Conservation (phyloP, 2,329 filamentous ascomycete species). For the Triangularia setosa region DNA sequence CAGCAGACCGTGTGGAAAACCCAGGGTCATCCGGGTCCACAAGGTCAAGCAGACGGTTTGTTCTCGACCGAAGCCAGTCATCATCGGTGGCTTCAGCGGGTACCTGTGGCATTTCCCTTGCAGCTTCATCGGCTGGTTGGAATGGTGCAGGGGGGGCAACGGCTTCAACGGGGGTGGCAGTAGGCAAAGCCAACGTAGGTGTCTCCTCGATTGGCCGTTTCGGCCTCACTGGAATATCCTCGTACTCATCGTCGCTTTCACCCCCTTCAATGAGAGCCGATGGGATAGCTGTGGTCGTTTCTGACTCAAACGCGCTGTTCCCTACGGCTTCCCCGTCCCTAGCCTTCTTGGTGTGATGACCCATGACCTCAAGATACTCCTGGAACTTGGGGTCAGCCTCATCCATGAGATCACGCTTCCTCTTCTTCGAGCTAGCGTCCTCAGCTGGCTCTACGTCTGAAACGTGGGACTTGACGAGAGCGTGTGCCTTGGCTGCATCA, state of each 20-base stretch:
- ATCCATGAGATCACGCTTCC: slow-evolving; percentile 58
- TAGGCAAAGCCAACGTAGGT: slow-evolving; percentile 8
- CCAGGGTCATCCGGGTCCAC: slow-evolving; percentile 66
- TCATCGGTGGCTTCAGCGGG: slow-evolving; percentile 60
- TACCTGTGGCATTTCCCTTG: slow-evolving; percentile 14
- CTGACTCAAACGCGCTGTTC: not conserved
- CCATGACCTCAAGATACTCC: slow-evolving; percentile 81
- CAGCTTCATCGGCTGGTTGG: slow-evolving; percentile 16
- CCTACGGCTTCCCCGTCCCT: slow-evolving; percentile 41
- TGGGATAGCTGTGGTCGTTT: slow-evolving; percentile 1
- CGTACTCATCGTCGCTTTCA: slow-evolving; percentile 73
- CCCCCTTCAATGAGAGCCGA: slow-evolving; percentile 37
- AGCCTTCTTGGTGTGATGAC: slow-evolving; percentile 60
- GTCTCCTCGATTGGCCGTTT: slow-evolving; percentile 41
- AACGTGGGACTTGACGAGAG: slow-evolving; percentile 2
- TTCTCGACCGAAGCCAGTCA: slow-evolving; percentile 89
- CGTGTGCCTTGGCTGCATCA: slow-evolving; percentile 8
- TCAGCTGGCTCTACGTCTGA: slow-evolving; percentile 14
- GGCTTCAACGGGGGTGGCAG: slow-evolving; percentile 2
- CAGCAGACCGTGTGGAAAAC: slow-evolving; percentile 23
- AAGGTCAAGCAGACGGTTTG: slow-evolving; percentile 79
- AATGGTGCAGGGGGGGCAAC: slow-evolving; percentile 12
- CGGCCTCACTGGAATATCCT: slow-evolving; percentile 55
- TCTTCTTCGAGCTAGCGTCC: slow-evolving; percentile 51
- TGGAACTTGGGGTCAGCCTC: slow-evolving; percentile 73